Conservation (phyloP, 2,329 filamentous ascomycete species). For the Thermothelomyces thermophilus region DNA sequence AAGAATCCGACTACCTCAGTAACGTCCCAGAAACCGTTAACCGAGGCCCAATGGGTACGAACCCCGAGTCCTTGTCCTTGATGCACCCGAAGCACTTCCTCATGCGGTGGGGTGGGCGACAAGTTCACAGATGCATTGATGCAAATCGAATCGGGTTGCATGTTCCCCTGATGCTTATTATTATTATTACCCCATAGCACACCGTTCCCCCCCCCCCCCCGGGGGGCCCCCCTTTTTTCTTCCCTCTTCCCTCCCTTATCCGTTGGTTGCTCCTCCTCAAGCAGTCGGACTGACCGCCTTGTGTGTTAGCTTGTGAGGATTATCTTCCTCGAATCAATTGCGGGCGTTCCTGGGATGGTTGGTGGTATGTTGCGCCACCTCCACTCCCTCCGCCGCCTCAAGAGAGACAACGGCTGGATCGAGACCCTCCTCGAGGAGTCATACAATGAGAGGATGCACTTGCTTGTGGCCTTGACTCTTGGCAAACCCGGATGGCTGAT, state of each 20-base stretch:
- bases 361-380: constrained; percentile 90
- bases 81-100: too few relatives aligned
- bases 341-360: constrained; percentile 94
- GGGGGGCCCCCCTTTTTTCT: too few relatives aligned
- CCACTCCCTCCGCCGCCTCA: constrained; percentile 74
- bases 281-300: neutral
- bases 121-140: too few relatives aligned
- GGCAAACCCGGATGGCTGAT: constrained; percentile 76
- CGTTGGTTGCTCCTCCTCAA: too few relatives aligned
- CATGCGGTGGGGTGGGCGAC: too few relatives aligned
- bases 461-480: constrained; percentile 79
- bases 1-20: constrained; percentile 50
- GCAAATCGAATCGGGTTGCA: too few relatives aligned
- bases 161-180: too few relatives aligned
- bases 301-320: constrained; percentile 62
- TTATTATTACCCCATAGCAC: too few relatives aligned
- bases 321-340: constrained; percentile 90
- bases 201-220: too few relatives aligned
- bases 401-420: constrained; percentile 95
- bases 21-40: constrained; percentile 55
- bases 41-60: constrained; percentile 67
- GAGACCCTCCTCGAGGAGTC: constrained; percentile 84
- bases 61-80: too few relatives aligned
- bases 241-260: too few relatives aligned
- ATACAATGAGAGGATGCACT: constrained; percentile 90